These are phyloP conservation scores for Penicillium paxilli DNA, from an alignment of 495 filamentous ascomycete genomes.

Conservation along the genomic window DNA sequence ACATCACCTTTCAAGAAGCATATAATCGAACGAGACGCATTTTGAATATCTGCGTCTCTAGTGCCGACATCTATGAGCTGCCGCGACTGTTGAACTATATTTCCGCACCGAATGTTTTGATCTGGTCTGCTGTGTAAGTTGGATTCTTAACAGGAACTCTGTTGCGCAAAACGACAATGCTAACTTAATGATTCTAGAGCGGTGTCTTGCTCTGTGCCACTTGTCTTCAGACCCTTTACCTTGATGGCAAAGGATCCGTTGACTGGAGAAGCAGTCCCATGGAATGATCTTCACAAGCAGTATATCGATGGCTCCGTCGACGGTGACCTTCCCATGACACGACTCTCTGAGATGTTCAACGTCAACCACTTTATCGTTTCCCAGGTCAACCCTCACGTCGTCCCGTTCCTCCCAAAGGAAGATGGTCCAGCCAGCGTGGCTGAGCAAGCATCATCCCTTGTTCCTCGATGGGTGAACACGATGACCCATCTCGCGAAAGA, in stretches of 20 bases:
- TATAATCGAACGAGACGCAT: conserved; percentile 90
- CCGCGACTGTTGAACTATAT: conserved; percentile 88
- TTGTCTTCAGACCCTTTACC: conserved; percentile 75
- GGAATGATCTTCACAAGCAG: conserved; percentile 78
- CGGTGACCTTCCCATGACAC: conserved; percentile 89
- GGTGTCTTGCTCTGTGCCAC: conserved; percentile 89
- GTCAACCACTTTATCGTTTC: conserved; percentile 98
- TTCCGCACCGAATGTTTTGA: conserved; percentile 88
- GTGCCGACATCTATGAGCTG: conserved; percentile 81
- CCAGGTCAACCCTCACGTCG: conserved; percentile 92
- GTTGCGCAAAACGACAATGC: not conserved
- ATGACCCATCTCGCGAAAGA: conserved; percentile 76
- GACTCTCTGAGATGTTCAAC: conserved; percentile 93
- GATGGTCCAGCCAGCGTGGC: conserved; percentile 51
- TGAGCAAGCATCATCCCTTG: conserved; percentile 35
- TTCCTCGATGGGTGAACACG: conserved; percentile 62
- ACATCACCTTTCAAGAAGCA: conserved; percentile 92
- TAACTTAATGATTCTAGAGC: conserved; percentile 50
- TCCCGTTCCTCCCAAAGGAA: conserved; percentile 79
- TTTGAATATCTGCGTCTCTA: conserved; percentile 90
- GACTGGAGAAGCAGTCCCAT: conserved; percentile 74
- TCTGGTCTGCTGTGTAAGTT: conserved; percentile 90
- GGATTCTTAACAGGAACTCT: not conserved
- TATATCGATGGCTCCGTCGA: conserved; percentile 96
- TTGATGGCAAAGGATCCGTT: conserved; percentile 83